Evolutionary conservation across 441 rosid species (phyloP).

Genomic region (Pelargonium cotyledonis): DNA sequence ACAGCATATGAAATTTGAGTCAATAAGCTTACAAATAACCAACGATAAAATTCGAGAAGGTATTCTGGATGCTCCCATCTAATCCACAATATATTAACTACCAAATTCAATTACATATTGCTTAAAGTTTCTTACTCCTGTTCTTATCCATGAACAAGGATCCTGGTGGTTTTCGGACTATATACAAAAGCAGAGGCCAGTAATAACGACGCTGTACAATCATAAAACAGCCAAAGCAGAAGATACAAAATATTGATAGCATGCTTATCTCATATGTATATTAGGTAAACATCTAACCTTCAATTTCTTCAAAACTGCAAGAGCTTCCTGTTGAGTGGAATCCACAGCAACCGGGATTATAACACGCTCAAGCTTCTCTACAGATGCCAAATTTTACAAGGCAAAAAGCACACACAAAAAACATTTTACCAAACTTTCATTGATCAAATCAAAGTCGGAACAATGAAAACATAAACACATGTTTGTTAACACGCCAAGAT

Average conservation of each 20-base stretch:
- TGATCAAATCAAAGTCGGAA: not conserved
- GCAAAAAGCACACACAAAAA: constrained; percentile 5
- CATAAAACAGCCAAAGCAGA: constrained; percentile 5
- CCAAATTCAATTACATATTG: too few species aligned
- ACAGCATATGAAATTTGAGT: not conserved
- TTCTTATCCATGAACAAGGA: too few species aligned
- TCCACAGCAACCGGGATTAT: constrained; percentile 40
- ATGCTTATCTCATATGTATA: not conserved
- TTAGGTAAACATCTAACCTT: constrained; percentile 41
- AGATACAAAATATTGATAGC: too few species aligned
- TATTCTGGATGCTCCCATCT: too few species aligned
- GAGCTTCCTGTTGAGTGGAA: constrained; percentile 70
- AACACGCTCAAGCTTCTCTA: constrained; percentile 31
- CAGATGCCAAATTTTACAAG: constrained; percentile 24
- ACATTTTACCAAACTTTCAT: not conserved
- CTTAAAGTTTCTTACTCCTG: too few species aligned
- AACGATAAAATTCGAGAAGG: too few species aligned
- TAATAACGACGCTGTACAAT: constrained; percentile 1
- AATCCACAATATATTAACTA: too few species aligned
- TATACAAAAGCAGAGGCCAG: too few species aligned
- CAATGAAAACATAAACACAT: not conserved
- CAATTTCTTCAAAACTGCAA: constrained; percentile 58
- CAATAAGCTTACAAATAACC: constrained; percentile 1
- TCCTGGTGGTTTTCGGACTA: too few species aligned
- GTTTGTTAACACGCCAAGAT: too few species aligned